These are phyloP conservation scores for Nitzschia palea DNA, from an alignment of 108 stramenopile genomes.

Conservation along the genomic window DNA sequence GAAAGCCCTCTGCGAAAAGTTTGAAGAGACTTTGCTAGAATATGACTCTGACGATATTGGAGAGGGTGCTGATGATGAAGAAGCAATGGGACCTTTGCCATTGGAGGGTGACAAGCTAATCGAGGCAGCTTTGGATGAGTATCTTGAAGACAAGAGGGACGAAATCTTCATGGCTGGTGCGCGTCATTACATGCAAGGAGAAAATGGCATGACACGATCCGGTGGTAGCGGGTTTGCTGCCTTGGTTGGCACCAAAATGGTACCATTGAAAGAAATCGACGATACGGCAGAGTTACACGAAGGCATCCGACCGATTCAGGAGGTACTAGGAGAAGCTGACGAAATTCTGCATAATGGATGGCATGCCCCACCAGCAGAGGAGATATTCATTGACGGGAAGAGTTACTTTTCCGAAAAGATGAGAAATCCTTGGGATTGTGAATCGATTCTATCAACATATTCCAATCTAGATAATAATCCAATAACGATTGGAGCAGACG, in stretches of 20 bases:
- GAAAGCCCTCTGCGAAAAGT: conserved; percentile 72
- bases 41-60: conserved; percentile 81
- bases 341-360: conserved; percentile 67
- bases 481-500: conserved; percentile 60
- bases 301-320: conserved; percentile 45
- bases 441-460: conserved; percentile 93
- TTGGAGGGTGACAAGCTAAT: conserved; percentile 79
- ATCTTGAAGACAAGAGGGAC: conserved; percentile 73
- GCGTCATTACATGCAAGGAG: conserved; percentile 41
- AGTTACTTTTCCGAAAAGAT: conserved; percentile 72
- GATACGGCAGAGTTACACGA: conserved; percentile 31
- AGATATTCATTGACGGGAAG: conserved; percentile 86
- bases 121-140: conserved; percentile 85
- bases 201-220: conserved; percentile 10
- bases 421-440: conserved; percentile 96
- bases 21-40: conserved; percentile 89
- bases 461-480: conserved; percentile 98
- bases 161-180: conserved; percentile 78
- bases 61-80: conserved; percentile 71
- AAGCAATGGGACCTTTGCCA: conserved; percentile 62
- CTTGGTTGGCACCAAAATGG: conserved; percentile 70
- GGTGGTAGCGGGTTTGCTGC: conserved; percentile 82
- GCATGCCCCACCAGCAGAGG: conserved; percentile 72
- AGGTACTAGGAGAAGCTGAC: conserved; percentile 75
- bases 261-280: conserved; percentile 51